Percentiles rank a stretch among this genome's conserved stretches.
Conservation (phyloP, 495 filamentous ascomycete species). For the Penicillium bovifimosum region DNA sequence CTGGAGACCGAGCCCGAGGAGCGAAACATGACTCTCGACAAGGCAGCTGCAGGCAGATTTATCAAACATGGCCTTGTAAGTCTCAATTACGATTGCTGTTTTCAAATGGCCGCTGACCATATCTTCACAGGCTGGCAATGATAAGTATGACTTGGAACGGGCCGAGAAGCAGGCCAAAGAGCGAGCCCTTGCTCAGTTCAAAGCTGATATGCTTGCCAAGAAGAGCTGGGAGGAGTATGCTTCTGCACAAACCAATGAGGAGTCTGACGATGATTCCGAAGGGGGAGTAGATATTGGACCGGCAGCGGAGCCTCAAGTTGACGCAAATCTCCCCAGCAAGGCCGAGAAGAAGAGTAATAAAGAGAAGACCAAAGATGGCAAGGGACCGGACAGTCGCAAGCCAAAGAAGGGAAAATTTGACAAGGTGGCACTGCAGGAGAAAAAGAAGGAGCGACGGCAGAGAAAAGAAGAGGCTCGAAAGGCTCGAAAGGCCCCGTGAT, state of each 20-base stretch:
- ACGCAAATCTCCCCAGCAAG: not conserved
- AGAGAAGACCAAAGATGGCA: constrained; percentile 20
- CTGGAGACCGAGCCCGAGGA: constrained; percentile 49
- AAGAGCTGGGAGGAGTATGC: constrained; percentile 25
- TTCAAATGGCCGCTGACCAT: constrained; percentile 5
- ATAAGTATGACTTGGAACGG: constrained; percentile 51
- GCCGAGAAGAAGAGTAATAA: constrained; percentile 14
- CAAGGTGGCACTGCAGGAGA: constrained; percentile 23
- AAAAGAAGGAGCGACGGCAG: constrained; percentile 34
- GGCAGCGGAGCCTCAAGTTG: not conserved
- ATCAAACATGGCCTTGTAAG: constrained; percentile 71
- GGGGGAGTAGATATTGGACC: constrained; percentile 12
- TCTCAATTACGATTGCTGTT: constrained; percentile 1
- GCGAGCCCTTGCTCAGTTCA: constrained; percentile 45
- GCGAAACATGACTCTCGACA: constrained; percentile 64
- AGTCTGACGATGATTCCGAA: constrained; percentile 20
- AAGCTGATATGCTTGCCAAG: constrained; percentile 40
- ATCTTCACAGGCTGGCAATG: constrained; percentile 52
- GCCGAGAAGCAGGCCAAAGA: constrained; percentile 51
- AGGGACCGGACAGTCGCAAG: constrained; percentile 12
- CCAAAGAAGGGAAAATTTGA: constrained; percentile 24
- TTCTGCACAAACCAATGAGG: constrained; percentile 23
- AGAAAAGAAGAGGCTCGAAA: constrained; percentile 36
- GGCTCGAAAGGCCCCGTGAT: constrained; percentile 22
- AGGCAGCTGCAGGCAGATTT: constrained; percentile 72